Percentiles rank a stretch among this genome's conserved stretches.
These are phyloP conservation scores for Tympanopsis confertula DNA, from an alignment of 2,329 filamentous ascomycete genomes.

Conservation along the genomic window DNA sequence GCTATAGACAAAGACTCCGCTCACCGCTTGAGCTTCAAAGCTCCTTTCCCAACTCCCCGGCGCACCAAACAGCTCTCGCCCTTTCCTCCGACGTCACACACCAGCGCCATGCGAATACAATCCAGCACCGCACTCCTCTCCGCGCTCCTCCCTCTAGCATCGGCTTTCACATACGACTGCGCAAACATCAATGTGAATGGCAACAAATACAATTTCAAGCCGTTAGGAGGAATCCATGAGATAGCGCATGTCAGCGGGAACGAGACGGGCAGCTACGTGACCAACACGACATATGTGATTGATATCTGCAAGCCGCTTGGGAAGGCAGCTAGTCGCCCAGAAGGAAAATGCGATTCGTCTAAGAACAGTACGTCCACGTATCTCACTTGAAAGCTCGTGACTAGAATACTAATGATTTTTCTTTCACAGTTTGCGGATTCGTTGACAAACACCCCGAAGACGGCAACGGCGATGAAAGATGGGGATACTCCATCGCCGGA, in stretches of 20 bases:
- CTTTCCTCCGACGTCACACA: too few relatives aligned
- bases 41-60: too few relatives aligned
- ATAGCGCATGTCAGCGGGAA: neutral
- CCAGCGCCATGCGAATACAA: too few relatives aligned
- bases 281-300: neutral
- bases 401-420: too few relatives aligned
- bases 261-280: neutral
- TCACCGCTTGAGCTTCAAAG: too few relatives aligned
- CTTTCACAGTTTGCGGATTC: too few relatives aligned
- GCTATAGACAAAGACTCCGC: too few relatives aligned
- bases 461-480: neutral
- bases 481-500: neutral
- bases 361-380: constrained; percentile 1
- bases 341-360: neutral
- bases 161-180: too few relatives aligned
- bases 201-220: neutral
- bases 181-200: neutral
- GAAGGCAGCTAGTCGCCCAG: too few relatives aligned
- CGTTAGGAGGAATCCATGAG: neutral
- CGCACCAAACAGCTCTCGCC: too few relatives aligned
- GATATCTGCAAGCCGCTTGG: neutral
- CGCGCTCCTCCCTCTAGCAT: too few relatives aligned
- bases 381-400: neutral
- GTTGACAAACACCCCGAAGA: neutral
- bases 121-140: too few relatives aligned